Base-by-base conservation (phyloP, 805 yeast genomes). In the Cyberlindnera suaveolens region DNA sequence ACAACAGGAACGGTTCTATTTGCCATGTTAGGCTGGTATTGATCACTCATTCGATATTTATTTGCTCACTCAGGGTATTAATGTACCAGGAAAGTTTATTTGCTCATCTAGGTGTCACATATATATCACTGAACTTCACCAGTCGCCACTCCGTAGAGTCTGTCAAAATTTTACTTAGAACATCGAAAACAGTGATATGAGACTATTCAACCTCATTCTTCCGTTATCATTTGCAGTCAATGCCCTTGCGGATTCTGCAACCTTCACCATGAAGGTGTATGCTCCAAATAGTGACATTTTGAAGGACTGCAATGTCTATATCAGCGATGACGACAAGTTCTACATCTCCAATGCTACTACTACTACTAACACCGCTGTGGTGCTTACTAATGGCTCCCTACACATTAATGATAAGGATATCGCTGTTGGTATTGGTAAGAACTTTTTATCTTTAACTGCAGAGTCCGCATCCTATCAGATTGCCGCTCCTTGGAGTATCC, bases 281-380 rank as follows among this genome's bases (percentile, higher is more conserved):
- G 51, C 54, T 13, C 46, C 48, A 10, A 42, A 34, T 15, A 48
- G 54, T 11, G 36, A 49, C 11, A 33, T 17, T 33, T 46, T 61
- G 4, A 52, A 47, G 6, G 59, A 50, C 33, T 53, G 63, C 1
- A 30, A 16, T 55, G 51, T 20, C 43, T 54, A 36, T 52, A 52
- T 15, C 39, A 58, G 23, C 46, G 34, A 26, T 11, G 46, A 41
- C 19, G 7, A 34, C 30, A 42, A 40, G 34, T 30, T 46, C 31
- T 38, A 34, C 27, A 27, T 49, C 15, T 20, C 45, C n/a, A 43
- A 39, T 14, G 9, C 29, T 13, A n/a, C 46, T 6, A n/a, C 46
- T 6, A 33, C 40, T 2, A 20, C 43, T 18, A 29, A 39, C 18
- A 36, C 39, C 1, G 50, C 31, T 2, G 15, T 6, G 2, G 31